Base-by-base conservation (phyloP, 164 flowering plant genomes). In the Platanus orientalis region DNA sequence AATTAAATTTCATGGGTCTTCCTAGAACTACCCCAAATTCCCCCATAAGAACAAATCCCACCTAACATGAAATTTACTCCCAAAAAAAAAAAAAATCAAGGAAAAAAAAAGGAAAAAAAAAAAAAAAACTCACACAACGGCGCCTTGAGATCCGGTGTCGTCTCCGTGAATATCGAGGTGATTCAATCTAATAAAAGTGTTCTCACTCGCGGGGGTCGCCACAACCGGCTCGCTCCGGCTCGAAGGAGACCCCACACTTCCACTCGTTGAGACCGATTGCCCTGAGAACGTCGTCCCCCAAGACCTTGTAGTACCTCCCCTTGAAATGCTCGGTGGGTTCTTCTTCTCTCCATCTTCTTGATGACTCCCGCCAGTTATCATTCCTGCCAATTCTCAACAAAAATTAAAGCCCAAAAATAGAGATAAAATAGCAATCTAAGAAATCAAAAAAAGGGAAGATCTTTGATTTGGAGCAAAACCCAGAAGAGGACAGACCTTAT, bases 221-320 rank as follows among this genome's bases (percentile, higher is more conserved):
- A 70, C 69, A 16, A 81, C 84, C 19, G 78, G 80, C 68, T 84
- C 90, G 68, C 88, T 81, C 40, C 84, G 77, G 63, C 84, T 87
- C 1, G 93, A 83, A 0, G 97, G 99, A 5, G 97, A 94, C 47
- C 97, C 97, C 0, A 80, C 78, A 49, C 97, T 91, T 34, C 97
- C 87, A 59, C 99, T 92, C 3, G 93, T 91, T 0, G 99, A 94
- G 30, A 91, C 78, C 1, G 99, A 94, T 69, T 91, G 96, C 4
- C 87, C 92, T 0, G 96, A 87, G 19, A 67, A 57, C 6, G 87
- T 73, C 36, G 81, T 74, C 27, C 88, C 84, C 86, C 90, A 79
- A 19, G 90, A 81, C 77, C 88, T 63, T 10, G 79, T 61, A 30
- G 69, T 73, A 7, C 80, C 76, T 60, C 78, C 83, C 56, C 73